Base-by-base conservation (phyloP, 139 green algal genomes). In the Axilococcus clingmanii region DNA sequence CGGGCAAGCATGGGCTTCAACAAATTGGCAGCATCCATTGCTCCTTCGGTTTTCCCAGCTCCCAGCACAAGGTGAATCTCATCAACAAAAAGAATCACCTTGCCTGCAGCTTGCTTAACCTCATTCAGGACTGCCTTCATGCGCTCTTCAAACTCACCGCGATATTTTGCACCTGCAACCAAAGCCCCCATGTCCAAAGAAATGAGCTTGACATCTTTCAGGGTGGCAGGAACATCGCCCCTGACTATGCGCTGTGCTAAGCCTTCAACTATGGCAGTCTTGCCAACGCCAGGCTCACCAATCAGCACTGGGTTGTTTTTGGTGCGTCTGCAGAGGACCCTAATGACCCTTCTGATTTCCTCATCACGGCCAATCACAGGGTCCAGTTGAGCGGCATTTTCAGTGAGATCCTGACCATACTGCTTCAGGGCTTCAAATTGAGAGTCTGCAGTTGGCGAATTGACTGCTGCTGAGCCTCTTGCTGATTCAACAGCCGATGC, bases 221-320 rank as follows among this genome's bases (percentile, higher is more conserved):
- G 55, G 5, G 50, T 79, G 34, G 68, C 72, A 3, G 87, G 88
- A n/a, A 95, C 78, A 57, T 96, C 86, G 12, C 79, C 78, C 35
- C 72, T 64, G 5, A 85, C 71, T 28, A 93, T 87, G 30, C 86
- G 79, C 76, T 95, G 87, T 12, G 89, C 89, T 31, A 97, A 78
- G 7, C 90, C 87, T 71, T 94, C 87, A 24, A 77, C 76, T 32
- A 92, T 89, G 5, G 85, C 85, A 7, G 85, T 94, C 56, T 79
- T 75, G 34, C 79, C 79, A 40, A 79, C 64, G 34, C 81, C 86
- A n/a, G 86, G 86, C 61, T 93, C 82, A 5, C 86, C 89, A 29
- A 97, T 87, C 31, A 98, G 76, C 43, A 97, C 83, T 1, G 91
- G 91, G 69, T 98, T 98, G 84, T 97, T 98, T 77, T 98, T 98